These are phyloP conservation scores for Cryptococcus floricola DNA, from an alignment of 1,284 basidiomycete genomes.

Conservation along the genomic window DNA sequence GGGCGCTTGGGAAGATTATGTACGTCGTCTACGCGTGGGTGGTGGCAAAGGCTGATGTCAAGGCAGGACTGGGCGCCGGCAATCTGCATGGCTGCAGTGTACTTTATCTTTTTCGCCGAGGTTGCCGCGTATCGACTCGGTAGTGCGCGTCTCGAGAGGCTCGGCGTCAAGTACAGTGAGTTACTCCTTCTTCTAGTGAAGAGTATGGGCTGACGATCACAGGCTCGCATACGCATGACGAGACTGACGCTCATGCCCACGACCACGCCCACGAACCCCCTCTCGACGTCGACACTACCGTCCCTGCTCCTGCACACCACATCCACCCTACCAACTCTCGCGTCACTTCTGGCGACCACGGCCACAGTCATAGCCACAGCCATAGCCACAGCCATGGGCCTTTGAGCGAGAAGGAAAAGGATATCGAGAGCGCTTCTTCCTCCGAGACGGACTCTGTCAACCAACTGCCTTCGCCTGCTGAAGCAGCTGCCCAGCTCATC, in stretches of 20 bases:
- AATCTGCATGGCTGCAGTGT: conserved; percentile 73
- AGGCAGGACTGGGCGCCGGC: conserved; percentile 72
- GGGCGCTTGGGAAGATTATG: conserved; percentile 65
- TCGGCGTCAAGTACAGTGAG: conserved; percentile 39
- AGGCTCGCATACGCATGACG: conserved; percentile 56
- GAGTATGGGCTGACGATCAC: conserved; percentile 32
- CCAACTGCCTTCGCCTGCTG: conserved; percentile 22
- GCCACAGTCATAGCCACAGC: neutral
- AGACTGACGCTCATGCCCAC: conserved; percentile 58
- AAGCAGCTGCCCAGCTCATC: conserved; percentile 66
- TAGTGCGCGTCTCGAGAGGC: conserved; percentile 40
- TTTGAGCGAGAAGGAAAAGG: conserved; percentile 13
- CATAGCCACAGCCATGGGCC: neutral
- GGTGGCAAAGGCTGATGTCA: neutral
- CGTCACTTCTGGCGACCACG: conserved; percentile 5
- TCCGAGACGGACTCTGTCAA: conserved; percentile 19
- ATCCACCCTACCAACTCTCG: conserved; percentile 20
- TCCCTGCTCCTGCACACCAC: conserved; percentile 21
- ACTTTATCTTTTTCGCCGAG: conserved; percentile 78
- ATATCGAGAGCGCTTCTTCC: conserved; percentile 6
- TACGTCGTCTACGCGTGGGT: conserved; percentile 48
- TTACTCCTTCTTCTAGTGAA: conserved; percentile 5
- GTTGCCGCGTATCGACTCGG: conserved; percentile 68
- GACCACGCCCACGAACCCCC: conserved; percentile 63
- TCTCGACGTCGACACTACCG: conserved; percentile 28